A percentile compares a stretch with the other conserved stretches of the same genome.
Conservation (phyloP, 78 protist species). For the Dictyostelium firmibasis region DNA sequence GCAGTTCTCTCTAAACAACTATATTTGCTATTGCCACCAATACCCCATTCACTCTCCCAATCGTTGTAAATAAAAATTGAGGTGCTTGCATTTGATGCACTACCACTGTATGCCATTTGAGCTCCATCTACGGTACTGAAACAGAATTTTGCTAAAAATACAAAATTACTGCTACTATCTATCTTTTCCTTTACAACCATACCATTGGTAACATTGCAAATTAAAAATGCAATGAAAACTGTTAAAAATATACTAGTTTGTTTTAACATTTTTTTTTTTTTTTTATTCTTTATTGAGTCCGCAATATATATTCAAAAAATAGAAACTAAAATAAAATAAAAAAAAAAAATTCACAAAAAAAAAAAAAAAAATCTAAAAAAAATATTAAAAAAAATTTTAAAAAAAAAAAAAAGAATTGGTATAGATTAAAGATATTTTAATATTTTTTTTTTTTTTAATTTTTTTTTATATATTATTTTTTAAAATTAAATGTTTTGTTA, state of each 20-base stretch:
- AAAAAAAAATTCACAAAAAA: not conserved
- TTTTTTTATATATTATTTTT: no score
- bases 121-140: not conserved
- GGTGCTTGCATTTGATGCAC: not conserved
- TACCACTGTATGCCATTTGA: not conserved
- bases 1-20: not conserved
- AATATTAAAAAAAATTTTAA: no score
- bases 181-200: not conserved
- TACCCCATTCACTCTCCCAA: not conserved
- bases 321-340: not conserved
- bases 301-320: not conserved
- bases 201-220: not conserved
- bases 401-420: not conserved
- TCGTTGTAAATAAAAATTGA: not conserved
- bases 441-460: not conserved
- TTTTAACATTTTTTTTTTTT: not conserved
- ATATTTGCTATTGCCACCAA: not conserved
- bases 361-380: no score
- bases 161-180: not conserved
- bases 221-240: not conserved
- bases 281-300: not conserved
- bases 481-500: not conserved
- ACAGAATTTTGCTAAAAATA: constrained; percentile 39
- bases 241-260: not conserved
- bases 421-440: not conserved